Evolutionary conservation across 225 moss, liverwort and hornwort genomes (phyloP).

Genomic region (Straminergon stramineum): DNA sequence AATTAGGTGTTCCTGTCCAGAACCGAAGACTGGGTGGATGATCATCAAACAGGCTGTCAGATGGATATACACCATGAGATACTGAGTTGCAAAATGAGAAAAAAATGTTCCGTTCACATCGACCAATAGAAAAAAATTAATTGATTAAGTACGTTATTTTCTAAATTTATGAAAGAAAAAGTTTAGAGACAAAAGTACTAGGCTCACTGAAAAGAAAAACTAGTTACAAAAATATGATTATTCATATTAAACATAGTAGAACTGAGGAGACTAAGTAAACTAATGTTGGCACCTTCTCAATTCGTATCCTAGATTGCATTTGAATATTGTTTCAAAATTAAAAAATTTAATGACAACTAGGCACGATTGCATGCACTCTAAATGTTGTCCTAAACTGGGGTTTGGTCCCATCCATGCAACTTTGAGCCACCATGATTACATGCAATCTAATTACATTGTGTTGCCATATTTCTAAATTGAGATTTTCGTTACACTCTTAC

Average conservation of each 20-base stretch:
- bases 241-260: neutral
- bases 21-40: neutral
- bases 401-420: neutral
- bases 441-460: neutral
- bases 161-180: neutral
- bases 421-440: neutral
- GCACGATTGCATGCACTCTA: neutral
- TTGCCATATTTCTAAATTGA: neutral
- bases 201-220: neutral
- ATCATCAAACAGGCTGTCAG: neutral
- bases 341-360: neutral
- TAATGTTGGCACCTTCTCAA: neutral
- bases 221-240: too few relatives aligned
- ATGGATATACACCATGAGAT: neutral
- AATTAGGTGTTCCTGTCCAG: neutral
- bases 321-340: neutral
- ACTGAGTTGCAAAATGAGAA: neutral
- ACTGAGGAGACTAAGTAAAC: neutral
- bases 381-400: neutral
- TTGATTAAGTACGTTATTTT: neutral
- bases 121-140: neutral
- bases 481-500: neutral
- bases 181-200: neutral
- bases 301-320: neutral
- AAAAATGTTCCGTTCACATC: neutral